phyloP scores from a whole-genome alignment of 371 early-diverging fungal species.

The Funneliformis caledonium region DNA sequence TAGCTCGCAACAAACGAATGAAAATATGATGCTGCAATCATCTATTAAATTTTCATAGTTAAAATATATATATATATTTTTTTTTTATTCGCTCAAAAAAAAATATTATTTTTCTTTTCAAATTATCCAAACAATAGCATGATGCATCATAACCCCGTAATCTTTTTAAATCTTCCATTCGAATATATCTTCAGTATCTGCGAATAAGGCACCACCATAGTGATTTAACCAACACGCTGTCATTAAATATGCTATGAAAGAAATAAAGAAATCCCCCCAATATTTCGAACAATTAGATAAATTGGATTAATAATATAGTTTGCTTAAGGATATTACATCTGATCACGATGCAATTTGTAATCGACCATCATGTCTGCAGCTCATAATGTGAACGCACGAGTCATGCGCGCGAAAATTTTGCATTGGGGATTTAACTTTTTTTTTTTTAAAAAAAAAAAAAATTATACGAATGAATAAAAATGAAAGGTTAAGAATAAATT shows the following conservation, averaged over 20 bases:
- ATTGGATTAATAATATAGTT: background rate
- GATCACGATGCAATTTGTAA: constrained; percentile 46
- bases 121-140: constrained; percentile 31
- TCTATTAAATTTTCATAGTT: background rate
- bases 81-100: background rate
- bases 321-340: background rate
- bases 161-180: constrained; percentile 38
- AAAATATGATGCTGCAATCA: constrained; percentile 20
- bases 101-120: background rate
- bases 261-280: background rate
- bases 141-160: constrained; percentile 29
- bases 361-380: constrained; percentile 53
- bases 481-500: background rate
- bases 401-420: constrained; percentile 44
- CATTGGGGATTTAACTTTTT: background rate
- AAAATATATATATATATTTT: background rate
- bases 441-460: background rate
- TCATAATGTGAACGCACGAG: constrained; percentile 43
- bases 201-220: constrained; percentile 25
- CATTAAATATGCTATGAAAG: constrained; percentile 17
- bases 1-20: constrained; percentile 39
- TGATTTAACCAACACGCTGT: constrained; percentile 22
- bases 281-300: background rate
- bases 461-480: background rate
- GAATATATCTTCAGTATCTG: constrained; percentile 36